A percentile compares a stretch with the other conserved stretches of the same genome.
Conservation (phyloP, 208 protist genomes). For the Herpetomonas tarakana region DNA sequence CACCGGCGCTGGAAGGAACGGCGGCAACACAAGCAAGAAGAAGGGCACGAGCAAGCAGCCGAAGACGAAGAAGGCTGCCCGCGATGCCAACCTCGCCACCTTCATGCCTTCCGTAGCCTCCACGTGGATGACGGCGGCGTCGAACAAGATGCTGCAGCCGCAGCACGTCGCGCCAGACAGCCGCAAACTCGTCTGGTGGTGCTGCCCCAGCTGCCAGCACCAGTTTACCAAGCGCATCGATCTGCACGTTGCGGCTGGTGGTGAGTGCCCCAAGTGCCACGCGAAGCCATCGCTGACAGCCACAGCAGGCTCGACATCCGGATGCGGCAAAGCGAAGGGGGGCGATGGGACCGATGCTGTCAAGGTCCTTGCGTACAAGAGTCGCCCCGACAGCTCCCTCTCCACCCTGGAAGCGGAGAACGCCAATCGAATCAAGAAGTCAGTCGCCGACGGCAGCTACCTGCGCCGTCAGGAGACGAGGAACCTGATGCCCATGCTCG, state of each 20-base stretch:
- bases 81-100: constrained; percentile 24
- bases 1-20: too few relatives aligned
- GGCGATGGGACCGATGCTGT: not conserved
- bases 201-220: constrained; percentile 52
- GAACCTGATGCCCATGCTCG: constrained; percentile 88
- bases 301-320: not conserved
- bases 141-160: constrained; percentile 81
- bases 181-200: constrained; percentile 79
- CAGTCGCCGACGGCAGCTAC: constrained; percentile 68
- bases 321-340: not conserved
- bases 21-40: too few relatives aligned
- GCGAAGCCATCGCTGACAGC: constrained; percentile 23
- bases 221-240: constrained; percentile 76
- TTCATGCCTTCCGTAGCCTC: constrained; percentile 66
- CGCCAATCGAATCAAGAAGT: constrained; percentile 66
- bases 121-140: constrained; percentile 65
- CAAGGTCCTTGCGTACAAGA: not conserved
- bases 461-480: constrained; percentile 52
- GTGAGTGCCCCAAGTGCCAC: constrained; percentile 64
- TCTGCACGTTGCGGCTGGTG: constrained; percentile 62
- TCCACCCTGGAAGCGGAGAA: constrained; percentile 33
- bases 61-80: not conserved
- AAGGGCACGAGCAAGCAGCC: too few relatives aligned
- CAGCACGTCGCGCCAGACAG: constrained; percentile 67
- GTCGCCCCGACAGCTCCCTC: constrained; percentile 40